Base-by-base conservation (phyloP, 2,329 filamentous ascomycete genomes). In the Paraphoma chrysanthemicola region DNA sequence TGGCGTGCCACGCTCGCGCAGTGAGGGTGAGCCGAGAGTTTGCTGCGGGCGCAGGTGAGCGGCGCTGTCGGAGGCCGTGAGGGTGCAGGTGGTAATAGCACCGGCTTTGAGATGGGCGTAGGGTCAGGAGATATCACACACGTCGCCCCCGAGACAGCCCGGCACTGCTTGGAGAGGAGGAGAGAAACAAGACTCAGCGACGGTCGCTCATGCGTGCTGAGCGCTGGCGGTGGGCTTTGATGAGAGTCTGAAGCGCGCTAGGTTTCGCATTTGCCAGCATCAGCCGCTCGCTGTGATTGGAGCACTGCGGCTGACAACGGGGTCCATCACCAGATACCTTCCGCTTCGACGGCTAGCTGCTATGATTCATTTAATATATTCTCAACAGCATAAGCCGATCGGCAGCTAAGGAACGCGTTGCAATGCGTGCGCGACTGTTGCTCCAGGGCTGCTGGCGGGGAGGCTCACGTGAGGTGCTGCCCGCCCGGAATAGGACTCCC, bases 61-160 rank as follows among this genome's bases (percentile, higher is more conserved):
- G 45, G 57, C 57, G 54, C 39, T 39, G 43, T 57, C 47, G 44
- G 51, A 36, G 48, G 36, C 48, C 44, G 51, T 42, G 49, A 18
- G 51, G 48, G 44, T 51, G 45, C 50, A n/a, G 48, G 16, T 44
- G 44, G 44, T n/a, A 48, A 49, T 43, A 38, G 53, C 42, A 17
- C 41, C 18, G n/a, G 8, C n/a, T 43, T 43, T 43, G 39, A 18
- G 14, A n/a, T 43, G 14, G 39, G 39, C 17, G 39, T 43, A n/a
- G 14, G 14, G 39, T 43, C 39, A 23, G 41, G 6, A 43, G n/a
- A 10, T 60, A 60, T 63, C 55, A 49, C 60, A 49, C 60, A 53
- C 57, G 50, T 51, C 39, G 52, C 48, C 29, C 50, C 57, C 49
- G 14, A 44, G 59, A 48, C 41, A 39, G 47, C 38, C 38, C 17